Evolutionary conservation across 2,329 filamentous ascomycete species (phyloP).

Genomic region (Beauveria asiatica): DNA sequence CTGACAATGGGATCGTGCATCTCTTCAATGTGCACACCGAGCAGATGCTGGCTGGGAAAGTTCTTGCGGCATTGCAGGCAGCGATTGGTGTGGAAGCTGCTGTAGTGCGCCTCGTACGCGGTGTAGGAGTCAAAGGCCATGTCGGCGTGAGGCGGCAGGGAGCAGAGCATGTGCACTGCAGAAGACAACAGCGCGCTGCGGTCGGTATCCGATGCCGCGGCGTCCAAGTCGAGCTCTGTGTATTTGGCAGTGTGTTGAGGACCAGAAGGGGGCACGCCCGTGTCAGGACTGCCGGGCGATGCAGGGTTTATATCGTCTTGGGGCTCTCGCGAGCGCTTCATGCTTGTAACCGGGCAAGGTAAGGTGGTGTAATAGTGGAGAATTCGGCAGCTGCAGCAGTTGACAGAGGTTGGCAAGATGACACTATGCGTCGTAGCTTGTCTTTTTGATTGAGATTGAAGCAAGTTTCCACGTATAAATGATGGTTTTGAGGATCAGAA

Average conservation of each 20-base stretch:
- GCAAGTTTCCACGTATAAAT: not conserved
- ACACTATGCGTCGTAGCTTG: not conserved
- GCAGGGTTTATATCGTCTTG: conserved; percentile 36
- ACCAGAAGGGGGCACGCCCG: conserved; percentile 14
- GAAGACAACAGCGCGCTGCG: conserved; percentile 18
- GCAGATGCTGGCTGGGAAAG: conserved; percentile 74
- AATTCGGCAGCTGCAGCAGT: not conserved
- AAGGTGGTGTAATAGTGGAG: conserved; percentile 4
- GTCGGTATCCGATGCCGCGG: conserved; percentile 24
- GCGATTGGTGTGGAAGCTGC: conserved; percentile 69
- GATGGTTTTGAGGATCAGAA: not conserved
- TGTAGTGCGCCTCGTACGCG: conserved; percentile 84
- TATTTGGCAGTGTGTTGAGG: conserved; percentile 42
- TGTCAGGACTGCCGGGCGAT: conserved; percentile 13
- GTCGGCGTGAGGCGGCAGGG: conserved; percentile 68
- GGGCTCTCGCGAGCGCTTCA: conserved; percentile 57
- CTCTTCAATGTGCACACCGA: conserved; percentile 81
- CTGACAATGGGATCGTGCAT: conserved; percentile 76
- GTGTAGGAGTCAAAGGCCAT: conserved; percentile 66
- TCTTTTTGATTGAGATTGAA: not conserved
- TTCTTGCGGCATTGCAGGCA: conserved; percentile 81
- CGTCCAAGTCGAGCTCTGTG: conserved; percentile 45
- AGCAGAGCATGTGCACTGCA: conserved; percentile 61
- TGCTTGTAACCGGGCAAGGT: conserved; percentile 21
- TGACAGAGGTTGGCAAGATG: not conserved